These are phyloP conservation scores for Teunomyces kruisii DNA, from an alignment of 805 yeast genomes.

Conservation along the genomic window DNA sequence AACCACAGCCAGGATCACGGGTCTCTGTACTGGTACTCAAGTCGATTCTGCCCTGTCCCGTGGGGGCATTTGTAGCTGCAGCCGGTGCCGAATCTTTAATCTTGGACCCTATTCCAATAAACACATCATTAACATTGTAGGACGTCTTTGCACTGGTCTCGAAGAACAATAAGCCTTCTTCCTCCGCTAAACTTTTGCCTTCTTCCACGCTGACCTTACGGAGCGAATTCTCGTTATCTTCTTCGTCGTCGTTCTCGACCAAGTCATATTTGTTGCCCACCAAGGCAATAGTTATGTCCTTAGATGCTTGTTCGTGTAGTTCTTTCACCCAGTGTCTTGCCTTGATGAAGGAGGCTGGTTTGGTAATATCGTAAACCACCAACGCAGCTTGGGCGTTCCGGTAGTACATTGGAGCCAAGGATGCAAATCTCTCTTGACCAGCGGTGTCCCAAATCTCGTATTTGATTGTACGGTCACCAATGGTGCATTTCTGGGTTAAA, in stretches of 20 bases:
- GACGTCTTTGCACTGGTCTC: conserved; percentile 95
- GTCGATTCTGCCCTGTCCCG: conserved; percentile 33
- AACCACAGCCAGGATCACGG: conserved; percentile 20
- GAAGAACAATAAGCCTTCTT: conserved; percentile 85
- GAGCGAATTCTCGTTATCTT: conserved; percentile 47
- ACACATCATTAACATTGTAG: conserved; percentile 85
- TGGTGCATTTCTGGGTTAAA: conserved; percentile 87
- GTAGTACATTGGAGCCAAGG: conserved; percentile 95
- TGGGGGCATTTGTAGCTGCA: conserved; percentile 1
- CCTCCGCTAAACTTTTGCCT: conserved; percentile 84
- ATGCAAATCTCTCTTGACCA: conserved; percentile 96
- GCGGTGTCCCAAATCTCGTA: conserved; percentile 97
- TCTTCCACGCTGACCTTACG: conserved; percentile 85
- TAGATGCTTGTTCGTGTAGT: conserved; percentile 91
- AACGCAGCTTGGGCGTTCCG: conserved; percentile 96
- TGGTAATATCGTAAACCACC: conserved; percentile 93
- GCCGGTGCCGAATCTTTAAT: conserved; percentile 52
- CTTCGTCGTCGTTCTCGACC: conserved; percentile 50
- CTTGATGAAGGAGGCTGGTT: conserved; percentile 86
- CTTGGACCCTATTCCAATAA: conserved; percentile 83
- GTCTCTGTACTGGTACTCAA: conserved; percentile 18
- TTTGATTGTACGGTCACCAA: conserved; percentile 83
- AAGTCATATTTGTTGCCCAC: conserved; percentile 93
- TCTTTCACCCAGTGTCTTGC: conserved; percentile 99
- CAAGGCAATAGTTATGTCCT: conserved; percentile 86